Evolutionary conservation across 345 rosid species (phyloP), one percentile per base, ranked within the genome.

Genomic region (Combretum micranthum): DNA sequence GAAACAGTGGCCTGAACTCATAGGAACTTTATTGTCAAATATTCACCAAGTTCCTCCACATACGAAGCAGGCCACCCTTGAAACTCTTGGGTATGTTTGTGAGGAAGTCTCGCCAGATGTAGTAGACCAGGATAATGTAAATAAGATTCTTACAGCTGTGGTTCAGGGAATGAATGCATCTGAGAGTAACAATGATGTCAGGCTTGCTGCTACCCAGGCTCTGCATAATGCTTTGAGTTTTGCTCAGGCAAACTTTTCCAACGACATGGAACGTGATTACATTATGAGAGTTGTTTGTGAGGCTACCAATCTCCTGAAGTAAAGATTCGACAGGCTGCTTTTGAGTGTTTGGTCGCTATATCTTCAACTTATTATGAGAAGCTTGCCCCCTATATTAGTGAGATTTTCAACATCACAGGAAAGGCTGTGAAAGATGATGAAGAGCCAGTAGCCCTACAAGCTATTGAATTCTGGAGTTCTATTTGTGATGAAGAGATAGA

Each of bases 401-500:
- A 90, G 4, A 81, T 93, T 50, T 93, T 89, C 69, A 78, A 85
- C 69, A 88, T 93, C 56, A 89, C 97, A 32, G 82, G 97, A 52
- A 89, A 85, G 50, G 97, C 88, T 23, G 89, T 93, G 3, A 93
- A 82, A 69, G 84, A 76, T 45, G 99, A 89, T 63, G 85, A 85
- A 60, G 99, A 93, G 74, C 75, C 80, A 8, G 96, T 93, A 66
- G 89, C 97, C 18, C 90, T 93, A 52, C 99, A 93, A 69, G 99
- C 97, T 23, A 69, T 93, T 44, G 99, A 93, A 72, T 93, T 92
- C 60, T 92, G 97, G 99, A 92, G 99, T 66, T 75, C 97, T 47
- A 92, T 92, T 60, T 92, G 99, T 44, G 99, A 93, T 63, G 97
- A 89, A 66, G 99, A 93, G 84, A 83, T 93, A 32, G 97, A 93